These are phyloP conservation scores for Ceratobasidium papillatum DNA, from an alignment of 1,284 basidiomycete species.

Conservation along the genomic window DNA sequence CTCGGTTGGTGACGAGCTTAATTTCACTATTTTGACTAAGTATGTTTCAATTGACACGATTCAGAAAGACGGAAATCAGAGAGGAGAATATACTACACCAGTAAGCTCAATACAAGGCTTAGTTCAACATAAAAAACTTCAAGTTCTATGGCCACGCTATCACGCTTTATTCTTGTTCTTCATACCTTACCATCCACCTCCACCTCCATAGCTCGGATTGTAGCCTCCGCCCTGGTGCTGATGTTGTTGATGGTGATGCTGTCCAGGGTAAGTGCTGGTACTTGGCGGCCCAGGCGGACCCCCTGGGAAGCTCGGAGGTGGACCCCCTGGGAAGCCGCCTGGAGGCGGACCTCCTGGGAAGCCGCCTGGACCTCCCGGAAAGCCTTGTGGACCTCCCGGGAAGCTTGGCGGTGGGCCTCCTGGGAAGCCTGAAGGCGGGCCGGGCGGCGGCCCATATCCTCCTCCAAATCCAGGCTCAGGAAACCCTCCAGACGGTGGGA, in stretches of 20 bases:
- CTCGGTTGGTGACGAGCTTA: conserved; percentile 2
- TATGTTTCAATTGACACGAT: conserved; percentile 11
- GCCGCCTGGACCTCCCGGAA: no score
- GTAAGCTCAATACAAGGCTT: neutral
- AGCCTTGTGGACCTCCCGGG: conserved; percentile 37
- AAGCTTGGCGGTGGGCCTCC: conserved; percentile 29
- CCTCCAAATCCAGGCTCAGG: conserved; percentile 24
- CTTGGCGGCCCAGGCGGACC: conserved; percentile 15
- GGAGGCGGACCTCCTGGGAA: conserved; percentile 31
- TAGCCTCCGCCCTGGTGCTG: conserved; percentile 25
- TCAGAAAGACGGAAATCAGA: neutral
- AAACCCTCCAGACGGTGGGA: conserved; percentile 23
- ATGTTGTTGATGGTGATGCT: conserved; percentile 3
- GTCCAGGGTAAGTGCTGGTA: conserved; percentile 36
- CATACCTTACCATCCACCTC: conserved; percentile 16
- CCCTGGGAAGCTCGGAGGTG: conserved; percentile 32
- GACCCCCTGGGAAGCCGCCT: no score
- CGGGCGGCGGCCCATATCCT: conserved; percentile 50
- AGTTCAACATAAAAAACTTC: neutral
- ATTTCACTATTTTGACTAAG: conserved; percentile 20
- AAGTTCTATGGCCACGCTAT: no score
- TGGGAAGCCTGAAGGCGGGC: no score
- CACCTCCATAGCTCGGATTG: conserved; percentile 24
- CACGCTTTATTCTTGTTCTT: neutral
- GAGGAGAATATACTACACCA: neutral